Evolutionary conservation across 1,284 basidiomycete genomes (phyloP), one percentile per base, ranked within the genome.

Genomic region (Flammula alnicola): DNA sequence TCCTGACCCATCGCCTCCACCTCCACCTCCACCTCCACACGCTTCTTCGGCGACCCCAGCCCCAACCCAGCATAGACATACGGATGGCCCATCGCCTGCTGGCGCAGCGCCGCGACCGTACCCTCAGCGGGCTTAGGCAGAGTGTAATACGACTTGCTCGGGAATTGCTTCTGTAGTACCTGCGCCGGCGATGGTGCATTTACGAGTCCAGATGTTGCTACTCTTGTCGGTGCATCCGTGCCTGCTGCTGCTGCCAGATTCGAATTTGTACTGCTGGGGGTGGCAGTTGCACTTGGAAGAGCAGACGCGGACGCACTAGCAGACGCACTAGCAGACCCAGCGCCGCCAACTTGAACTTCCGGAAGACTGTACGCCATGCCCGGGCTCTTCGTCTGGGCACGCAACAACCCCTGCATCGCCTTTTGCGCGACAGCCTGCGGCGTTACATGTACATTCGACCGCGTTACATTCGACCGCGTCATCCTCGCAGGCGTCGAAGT

Each of bases 51-150:
- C 9, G n/a, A 17, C 25, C n/a, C 37, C 12, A 45, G 22, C 19
- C 35, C 25, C 8, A 29, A 19, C 4, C 29, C 44, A 4, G 36
- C 44, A 37, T 41, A 47, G 4, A 40, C 39, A 47, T 52, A 43
- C 2, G 43, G 45, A 44, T 53, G 31, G 1, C 53, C 56, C 6
- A 55, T 38, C 2, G 41, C 19, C 39, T 49, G 30, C 43, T 51
- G 45, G 9, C 59, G 44, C n/a, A 60, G 29, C 5, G 49, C 49
- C 6, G 56, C 54, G 26, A 61, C 37, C 1, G 52, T 58, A 6
- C 58, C 60, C 31, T 63, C 62, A 4, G 16, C 32, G 5, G 44
- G 44, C 7, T 41, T 14, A 33, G 51, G 55, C 10, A 57, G 32
- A 1, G 27, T 44, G n/a, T n/a, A n/a, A 23, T 56, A 57, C 1